Base-by-base conservation (phyloP, 345 rosid species). In the Pistacia vera region DNA sequence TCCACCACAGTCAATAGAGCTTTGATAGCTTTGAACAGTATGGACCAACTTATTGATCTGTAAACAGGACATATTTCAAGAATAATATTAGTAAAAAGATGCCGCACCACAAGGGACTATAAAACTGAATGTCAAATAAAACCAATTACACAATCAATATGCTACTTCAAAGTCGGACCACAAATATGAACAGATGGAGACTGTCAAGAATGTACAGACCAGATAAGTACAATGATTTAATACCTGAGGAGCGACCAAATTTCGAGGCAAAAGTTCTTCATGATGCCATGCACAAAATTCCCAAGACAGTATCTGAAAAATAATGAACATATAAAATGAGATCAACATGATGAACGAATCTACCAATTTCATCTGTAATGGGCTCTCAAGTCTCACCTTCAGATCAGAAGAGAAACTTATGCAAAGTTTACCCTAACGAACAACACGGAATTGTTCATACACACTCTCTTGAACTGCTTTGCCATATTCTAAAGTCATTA, bases 221-320 rank as follows among this genome's bases (percentile, higher is more conserved):
- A 18, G n/a, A 48, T 0, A 51, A 9, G n/a, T 48, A 52, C 13
- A 4, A 17, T 5, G 55, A 20, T 12, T 20, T 25, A 55, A 5
- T 69, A 88, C 91, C 91, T 88, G 91, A 46, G 89, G 89, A 74
- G 81, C 82, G 77, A 88, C 81, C 76, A 84, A 80, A 79, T 85
- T 83, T 76, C 89, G 75, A 65, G 88, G 89, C 33, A 88, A 86
- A 63, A 88, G 86, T 67, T 88, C 91, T 79, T 88, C 89, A 72
- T 88, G 89, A 22, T 77, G 86, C 74, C 88, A 79, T 25, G 88
- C 85, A 63, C 92, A 87, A 82, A 89, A 89, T 63, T 83, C 88
- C 92, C 90, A 89, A 61, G 90, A 83, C 44, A 83, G 81, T 81
- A 89, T 84, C 91, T 88, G 79, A 48, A 69, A 70, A 58, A 22